Evolutionary conservation across 2,329 filamentous ascomycete genomes (phyloP).

Genomic region (Emericellopsis cladophorae): DNA sequence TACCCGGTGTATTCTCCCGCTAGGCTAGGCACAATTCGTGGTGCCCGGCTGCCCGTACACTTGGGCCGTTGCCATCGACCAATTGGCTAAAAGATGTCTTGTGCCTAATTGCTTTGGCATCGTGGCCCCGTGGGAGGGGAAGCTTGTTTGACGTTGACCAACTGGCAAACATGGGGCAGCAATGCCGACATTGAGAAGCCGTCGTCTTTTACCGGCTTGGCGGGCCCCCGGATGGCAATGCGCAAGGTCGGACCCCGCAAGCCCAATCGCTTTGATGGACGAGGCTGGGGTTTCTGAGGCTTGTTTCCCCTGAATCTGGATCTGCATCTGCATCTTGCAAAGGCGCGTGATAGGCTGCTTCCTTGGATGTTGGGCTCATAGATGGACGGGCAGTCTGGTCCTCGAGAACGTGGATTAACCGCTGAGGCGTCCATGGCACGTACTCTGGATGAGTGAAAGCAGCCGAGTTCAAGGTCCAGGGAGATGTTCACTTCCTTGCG

Average conservation of each 20-base stretch:
- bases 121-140: not conserved
- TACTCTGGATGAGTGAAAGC: too few species aligned
- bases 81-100: not conserved
- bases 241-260: not conserved
- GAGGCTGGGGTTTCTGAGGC: too few species aligned
- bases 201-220: conserved; percentile 1
- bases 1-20: not conserved
- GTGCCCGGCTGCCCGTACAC: not conserved
- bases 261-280: not conserved
- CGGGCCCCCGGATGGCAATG: not conserved
- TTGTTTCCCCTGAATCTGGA: too few species aligned
- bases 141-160: not conserved
- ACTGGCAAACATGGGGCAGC: not conserved
- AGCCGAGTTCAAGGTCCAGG: too few species aligned
- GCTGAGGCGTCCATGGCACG: too few species aligned
- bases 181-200: not conserved
- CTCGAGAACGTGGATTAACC: too few species aligned
- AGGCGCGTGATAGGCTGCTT: too few species aligned
- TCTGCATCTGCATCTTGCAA: too few species aligned
- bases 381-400: too few species aligned
- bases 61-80: not conserved
- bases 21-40: too few species aligned
- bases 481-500: too few species aligned
- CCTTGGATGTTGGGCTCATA: too few species aligned
- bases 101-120: not conserved